phyloP scores from a whole-genome alignment of 83 land plant genomes.

The Picea abies region DNA sequence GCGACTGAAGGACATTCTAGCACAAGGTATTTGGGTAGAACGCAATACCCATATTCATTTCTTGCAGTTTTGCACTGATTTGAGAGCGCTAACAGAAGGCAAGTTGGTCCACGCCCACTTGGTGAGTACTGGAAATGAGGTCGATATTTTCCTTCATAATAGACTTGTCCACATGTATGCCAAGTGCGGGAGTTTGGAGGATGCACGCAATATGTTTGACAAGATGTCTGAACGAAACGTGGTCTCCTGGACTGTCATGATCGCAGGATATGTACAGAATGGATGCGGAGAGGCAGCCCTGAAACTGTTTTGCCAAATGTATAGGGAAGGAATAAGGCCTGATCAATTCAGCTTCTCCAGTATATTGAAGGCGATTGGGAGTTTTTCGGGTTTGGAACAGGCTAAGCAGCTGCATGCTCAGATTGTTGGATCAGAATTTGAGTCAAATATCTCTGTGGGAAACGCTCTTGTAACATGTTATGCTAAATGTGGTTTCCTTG shows the following conservation, averaged over 20 bases:
- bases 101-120: background rate
- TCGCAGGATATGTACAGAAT: conserved; percentile 36
- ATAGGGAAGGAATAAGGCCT: conserved; percentile 29
- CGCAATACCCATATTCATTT: no score
- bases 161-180: conserved; percentile 27
- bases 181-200: conserved; percentile 28
- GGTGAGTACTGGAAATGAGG: background rate
- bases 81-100: no score
- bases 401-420: no score
- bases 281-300: conserved; percentile 30
- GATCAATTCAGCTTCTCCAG: conserved; percentile 55
- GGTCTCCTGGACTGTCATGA: conserved; percentile 40
- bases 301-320: conserved; percentile 49
- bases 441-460: conserved; percentile 13
- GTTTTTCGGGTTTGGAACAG: conserved; percentile 20
- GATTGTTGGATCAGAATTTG: no score
- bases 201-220: conserved; percentile 27
- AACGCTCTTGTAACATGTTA: conserved; percentile 16
- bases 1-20: no score
- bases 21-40: no score
- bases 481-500: background rate
- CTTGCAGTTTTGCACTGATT: no score
- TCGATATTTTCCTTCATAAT: conserved; percentile 22
- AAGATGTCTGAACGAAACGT: conserved; percentile 17
- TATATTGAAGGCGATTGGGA: conserved; percentile 49